A percentile compares a stretch with the other conserved stretches of the same genome.
Conservation (phyloP, 345 rosid genomes). For the Populus euphratica region DNA sequence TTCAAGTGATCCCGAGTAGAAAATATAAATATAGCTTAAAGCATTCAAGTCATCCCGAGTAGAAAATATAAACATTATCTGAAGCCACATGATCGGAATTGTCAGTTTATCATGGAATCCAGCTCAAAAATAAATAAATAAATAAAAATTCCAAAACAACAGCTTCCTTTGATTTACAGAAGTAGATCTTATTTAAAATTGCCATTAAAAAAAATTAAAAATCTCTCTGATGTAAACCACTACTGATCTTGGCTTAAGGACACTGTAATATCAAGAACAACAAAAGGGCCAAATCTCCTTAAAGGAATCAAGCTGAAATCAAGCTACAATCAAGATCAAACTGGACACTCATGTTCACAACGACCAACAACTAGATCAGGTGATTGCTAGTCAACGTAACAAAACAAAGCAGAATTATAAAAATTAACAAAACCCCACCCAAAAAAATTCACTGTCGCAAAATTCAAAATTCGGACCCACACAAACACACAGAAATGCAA, state of each 20-base stretch:
- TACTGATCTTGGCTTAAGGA: slow-evolving; percentile 1
- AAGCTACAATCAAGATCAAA: not conserved
- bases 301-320: not conserved
- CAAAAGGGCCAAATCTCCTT: not conserved
- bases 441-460: slow-evolving; percentile 9
- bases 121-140: not conserved
- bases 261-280: not conserved
- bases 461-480: slow-evolving; percentile 8
- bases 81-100: not conserved
- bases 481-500: not conserved
- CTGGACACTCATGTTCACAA: slow-evolving; percentile 6
- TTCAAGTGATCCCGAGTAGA: not conserved
- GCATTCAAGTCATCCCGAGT: not conserved
- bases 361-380: slow-evolving; percentile 10
- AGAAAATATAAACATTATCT: not conserved
- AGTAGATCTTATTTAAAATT: not conserved
- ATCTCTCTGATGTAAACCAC: not conserved
- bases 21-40: not conserved
- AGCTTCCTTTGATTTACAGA: not conserved
- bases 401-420: not conserved
- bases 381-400: slow-evolving; percentile 7
- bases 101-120: not conserved
- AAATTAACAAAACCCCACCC: slow-evolving; percentile 4
- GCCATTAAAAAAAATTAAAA: not conserved
- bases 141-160: not conserved